These are phyloP conservation scores for Arabidopsis hybrid DNA, from an alignment of 441 rosid species.

Conservation along the genomic window DNA sequence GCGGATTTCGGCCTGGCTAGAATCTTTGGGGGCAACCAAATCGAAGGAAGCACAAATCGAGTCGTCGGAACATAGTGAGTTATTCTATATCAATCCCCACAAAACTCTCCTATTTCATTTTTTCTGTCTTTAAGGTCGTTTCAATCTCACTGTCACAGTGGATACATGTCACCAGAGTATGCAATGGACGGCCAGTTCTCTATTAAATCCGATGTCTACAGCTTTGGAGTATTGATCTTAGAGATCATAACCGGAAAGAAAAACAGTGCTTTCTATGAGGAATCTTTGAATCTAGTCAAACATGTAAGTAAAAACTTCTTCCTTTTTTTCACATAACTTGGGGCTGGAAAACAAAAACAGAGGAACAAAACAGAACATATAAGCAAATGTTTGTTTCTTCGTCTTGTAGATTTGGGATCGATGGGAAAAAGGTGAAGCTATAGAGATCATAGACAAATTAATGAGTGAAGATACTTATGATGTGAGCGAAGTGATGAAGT, in stretches of 20 bases:
- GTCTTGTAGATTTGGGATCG: slow-evolving; percentile 56
- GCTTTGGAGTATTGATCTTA: slow-evolving; percentile 63
- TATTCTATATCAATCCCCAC: background rate
- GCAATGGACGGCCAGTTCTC: slow-evolving; percentile 63
- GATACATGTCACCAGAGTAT: slow-evolving; percentile 76
- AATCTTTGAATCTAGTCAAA: slow-evolving; percentile 47
- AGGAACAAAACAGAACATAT: slow-evolving; percentile 15
- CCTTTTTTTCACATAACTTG: background rate
- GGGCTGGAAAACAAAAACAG: background rate
- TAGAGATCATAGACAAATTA: slow-evolving; percentile 44
- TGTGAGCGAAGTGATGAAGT: slow-evolving; percentile 43
- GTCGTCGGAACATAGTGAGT: slow-evolving; percentile 84
- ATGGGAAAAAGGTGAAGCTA: slow-evolving; percentile 52
- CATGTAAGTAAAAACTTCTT: slow-evolving; percentile 50
- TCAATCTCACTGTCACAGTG: slow-evolving; percentile 45
- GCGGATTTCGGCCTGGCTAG: slow-evolving; percentile 83
- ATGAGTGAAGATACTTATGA: slow-evolving; percentile 33
- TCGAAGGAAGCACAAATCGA: slow-evolving; percentile 58
- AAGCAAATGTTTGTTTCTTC: background rate
- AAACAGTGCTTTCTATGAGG: slow-evolving; percentile 45
- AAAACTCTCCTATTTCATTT: background rate
- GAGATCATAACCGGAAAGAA: slow-evolving; percentile 62
- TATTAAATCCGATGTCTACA: slow-evolving; percentile 62
- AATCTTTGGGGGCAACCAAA: slow-evolving; percentile 60
- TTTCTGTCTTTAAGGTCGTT: background rate